Evolutionary conservation across 139 green algal species (phyloP).

Genomic region (Edaphochlamys debaryana): DNA sequence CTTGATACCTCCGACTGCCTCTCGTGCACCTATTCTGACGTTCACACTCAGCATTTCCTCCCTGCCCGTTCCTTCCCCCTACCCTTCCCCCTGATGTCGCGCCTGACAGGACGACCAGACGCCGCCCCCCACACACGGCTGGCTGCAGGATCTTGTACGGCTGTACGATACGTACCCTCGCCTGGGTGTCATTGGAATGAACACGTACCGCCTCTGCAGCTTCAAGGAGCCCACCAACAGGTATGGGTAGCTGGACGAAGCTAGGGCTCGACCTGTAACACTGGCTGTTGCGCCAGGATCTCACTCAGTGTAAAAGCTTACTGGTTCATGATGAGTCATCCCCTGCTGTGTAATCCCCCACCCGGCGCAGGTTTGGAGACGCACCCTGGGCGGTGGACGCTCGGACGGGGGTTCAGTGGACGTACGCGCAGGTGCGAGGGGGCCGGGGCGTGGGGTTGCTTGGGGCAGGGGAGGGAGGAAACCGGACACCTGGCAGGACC

Average conservation of each 20-base stretch:
- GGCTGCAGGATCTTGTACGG: background rate
- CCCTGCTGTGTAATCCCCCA: too few species aligned
- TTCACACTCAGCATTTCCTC: background rate
- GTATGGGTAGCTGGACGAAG: background rate
- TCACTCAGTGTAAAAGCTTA: too few species aligned
- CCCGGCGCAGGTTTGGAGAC: too few species aligned
- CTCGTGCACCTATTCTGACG: too few species aligned
- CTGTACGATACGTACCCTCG: background rate
- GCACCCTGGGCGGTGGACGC: background rate
- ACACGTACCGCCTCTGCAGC: constrained; percentile 28
- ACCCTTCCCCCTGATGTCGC: background rate
- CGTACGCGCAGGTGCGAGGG: constrained; percentile 9
- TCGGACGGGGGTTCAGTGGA: background rate
- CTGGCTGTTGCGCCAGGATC: too few species aligned
- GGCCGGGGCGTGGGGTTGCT: too few species aligned
- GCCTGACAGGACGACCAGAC: constrained; percentile 26
- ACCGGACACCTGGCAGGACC: background rate
- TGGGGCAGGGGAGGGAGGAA: background rate
- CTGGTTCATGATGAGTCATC: too few species aligned
- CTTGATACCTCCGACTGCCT: background rate
- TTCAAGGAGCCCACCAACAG: constrained; percentile 21
- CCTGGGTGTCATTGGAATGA: constrained; percentile 28
- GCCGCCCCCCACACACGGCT: background rate
- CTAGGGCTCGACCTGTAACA: too few species aligned
- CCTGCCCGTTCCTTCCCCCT: too few species aligned